Conservation (phyloP, 768 basidiomycete genomes). For the Sporobolomyces pararoseus region DNA sequence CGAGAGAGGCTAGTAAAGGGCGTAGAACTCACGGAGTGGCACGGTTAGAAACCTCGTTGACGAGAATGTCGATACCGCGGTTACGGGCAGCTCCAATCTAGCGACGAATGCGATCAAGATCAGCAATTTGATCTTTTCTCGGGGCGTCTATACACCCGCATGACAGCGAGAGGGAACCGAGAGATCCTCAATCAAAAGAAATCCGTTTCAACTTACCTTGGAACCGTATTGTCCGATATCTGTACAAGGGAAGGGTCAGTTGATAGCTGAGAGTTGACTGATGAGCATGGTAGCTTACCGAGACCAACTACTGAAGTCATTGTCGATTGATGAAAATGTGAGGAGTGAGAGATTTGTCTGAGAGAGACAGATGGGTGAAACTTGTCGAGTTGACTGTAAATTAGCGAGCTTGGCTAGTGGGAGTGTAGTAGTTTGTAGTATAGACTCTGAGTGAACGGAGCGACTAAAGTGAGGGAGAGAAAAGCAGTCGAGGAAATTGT, state of each 20-base stretch:
- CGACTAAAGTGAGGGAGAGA: not conserved
- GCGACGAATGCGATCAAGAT: not conserved
- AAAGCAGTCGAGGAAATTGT: not conserved
- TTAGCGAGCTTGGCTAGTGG: not conserved
- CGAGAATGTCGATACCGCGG: conserved; percentile 91
- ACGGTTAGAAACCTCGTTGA: conserved; percentile 96
- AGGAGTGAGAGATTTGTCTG: not conserved
- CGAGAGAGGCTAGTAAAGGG: not conserved
- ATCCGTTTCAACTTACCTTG: conserved; percentile 20
- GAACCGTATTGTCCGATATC: conserved; percentile 43
- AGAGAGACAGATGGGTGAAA: not conserved
- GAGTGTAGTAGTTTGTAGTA: not conserved
- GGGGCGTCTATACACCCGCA: no score
- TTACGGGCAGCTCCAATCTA: conserved; percentile 45
- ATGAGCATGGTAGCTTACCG: conserved; percentile 3
- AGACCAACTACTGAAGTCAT: conserved; percentile 40
- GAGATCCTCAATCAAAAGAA: no score
- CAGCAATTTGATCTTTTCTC: not conserved
- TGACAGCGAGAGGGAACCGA: no score
- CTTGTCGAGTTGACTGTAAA: no score
- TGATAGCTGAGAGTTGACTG: no score
- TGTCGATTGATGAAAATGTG: not conserved
- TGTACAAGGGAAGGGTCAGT: not conserved
- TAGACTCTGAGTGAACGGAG: conserved; percentile 4
- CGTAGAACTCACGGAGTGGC: conserved; percentile 73